A percentile compares a stretch with the other conserved stretches of the same genome.
phyloP scores from a whole-genome alignment of 371 early-diverging fungal species.

The Mortierella sp. region DNA sequence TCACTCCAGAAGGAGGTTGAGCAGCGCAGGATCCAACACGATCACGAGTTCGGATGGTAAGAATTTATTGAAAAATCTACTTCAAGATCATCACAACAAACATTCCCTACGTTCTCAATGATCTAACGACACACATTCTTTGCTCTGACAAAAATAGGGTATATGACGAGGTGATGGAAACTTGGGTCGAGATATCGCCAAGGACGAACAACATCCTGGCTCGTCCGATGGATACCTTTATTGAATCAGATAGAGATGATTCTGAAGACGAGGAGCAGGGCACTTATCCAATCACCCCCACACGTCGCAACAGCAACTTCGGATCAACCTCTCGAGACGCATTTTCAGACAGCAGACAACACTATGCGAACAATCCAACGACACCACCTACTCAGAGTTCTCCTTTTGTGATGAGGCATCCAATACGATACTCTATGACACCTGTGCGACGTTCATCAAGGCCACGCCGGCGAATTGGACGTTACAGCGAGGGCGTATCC shows the following conservation, averaged over 20 bases:
- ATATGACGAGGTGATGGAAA: slow-evolving; percentile 39
- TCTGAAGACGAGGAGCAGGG: not conserved
- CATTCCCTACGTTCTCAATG: too few species aligned
- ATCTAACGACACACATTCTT: not conserved
- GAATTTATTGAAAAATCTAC: not conserved
- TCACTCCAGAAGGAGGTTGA: slow-evolving; percentile 21
- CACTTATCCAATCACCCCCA: not conserved
- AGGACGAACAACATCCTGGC: not conserved
- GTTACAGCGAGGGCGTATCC: not conserved
- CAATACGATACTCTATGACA: slow-evolving; percentile 29
- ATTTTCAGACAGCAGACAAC: not conserved
- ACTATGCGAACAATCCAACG: not conserved
- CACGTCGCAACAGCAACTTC: not conserved
- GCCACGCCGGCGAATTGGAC: not conserved
- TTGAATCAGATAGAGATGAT: not conserved
- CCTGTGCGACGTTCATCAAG: slow-evolving; percentile 18
- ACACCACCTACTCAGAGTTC: not conserved
- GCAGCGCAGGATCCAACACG: not conserved
- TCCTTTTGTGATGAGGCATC: not conserved
- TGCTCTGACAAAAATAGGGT: slow-evolving; percentile 16
- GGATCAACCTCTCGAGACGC: not conserved
- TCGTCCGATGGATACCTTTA: not conserved
- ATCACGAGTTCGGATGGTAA: slow-evolving; percentile 15
- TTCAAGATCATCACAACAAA: too few species aligned
- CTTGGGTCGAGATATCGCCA: slow-evolving; percentile 32